Conservation (phyloP, 23 red algal genomes). For the Chondrus crispus region DNA sequence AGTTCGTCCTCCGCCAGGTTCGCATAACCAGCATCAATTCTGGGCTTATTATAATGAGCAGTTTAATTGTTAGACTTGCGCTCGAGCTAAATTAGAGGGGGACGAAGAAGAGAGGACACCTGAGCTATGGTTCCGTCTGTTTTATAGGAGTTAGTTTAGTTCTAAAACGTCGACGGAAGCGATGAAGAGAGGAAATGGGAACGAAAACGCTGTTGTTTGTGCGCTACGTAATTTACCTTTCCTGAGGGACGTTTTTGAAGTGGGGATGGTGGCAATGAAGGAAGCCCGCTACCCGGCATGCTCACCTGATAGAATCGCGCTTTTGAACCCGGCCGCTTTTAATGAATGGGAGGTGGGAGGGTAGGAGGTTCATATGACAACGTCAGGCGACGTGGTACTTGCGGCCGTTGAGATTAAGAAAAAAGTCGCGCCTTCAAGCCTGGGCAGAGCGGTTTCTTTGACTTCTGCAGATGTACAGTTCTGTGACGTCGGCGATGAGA, state of each 20-base stretch:
- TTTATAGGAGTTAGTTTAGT: neutral
- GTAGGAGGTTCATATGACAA: neutral
- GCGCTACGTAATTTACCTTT: neutral
- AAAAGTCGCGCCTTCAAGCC: neutral
- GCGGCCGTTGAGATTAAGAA: neutral
- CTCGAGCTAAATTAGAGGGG: neutral
- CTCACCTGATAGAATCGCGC: neutral
- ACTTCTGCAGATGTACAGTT: neutral
- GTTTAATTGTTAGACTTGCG: too few species aligned
- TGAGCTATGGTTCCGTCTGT: neutral
- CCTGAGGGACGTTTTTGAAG: neutral
- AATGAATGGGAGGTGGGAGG: neutral
- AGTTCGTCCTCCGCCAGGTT: neutral
- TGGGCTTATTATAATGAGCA: neutral
- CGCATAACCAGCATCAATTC: neutral
- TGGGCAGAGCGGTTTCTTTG: neutral
- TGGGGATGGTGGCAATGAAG: neutral
- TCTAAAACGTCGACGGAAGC: neutral
- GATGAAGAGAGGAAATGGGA: neutral
- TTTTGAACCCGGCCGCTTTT: neutral
- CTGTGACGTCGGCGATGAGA: neutral
- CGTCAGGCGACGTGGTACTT: neutral
- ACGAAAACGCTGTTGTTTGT: neutral
- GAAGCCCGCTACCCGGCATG: neutral
- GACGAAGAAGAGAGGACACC: neutral